Conservation (phyloP, 2,329 filamentous ascomycete species). For the Lasiodiplodia theobromae region DNA sequence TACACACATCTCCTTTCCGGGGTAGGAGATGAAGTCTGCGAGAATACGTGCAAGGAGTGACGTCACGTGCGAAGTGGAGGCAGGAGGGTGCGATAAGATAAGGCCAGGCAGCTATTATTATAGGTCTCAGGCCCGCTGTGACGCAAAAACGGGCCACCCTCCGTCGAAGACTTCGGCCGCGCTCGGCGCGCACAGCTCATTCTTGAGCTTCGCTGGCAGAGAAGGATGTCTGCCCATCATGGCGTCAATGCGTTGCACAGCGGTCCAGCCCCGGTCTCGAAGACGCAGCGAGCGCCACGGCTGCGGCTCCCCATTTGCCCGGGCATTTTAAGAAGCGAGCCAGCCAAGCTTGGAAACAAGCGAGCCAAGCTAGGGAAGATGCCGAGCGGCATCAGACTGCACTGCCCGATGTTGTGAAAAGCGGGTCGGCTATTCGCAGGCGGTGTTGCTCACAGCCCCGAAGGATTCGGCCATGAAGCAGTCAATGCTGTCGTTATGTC, state of each 20-base stretch:
- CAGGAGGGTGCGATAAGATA: conserved; percentile 4
- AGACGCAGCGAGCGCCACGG: neutral
- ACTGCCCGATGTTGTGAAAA: neutral
- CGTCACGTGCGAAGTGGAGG: conserved; percentile 3
- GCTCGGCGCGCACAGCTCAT: neutral
- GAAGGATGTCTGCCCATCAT: neutral
- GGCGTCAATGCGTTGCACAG: neutral
- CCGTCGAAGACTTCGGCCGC: neutral
- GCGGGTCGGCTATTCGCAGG: neutral
- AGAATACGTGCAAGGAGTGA: no score
- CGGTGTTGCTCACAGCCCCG: conserved; percentile 7
- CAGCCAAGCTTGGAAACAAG: neutral
- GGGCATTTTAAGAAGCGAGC: neutral
- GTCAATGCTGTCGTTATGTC: neutral
- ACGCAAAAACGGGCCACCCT: neutral
- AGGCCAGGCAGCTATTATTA: neutral
- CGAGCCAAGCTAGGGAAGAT: neutral
- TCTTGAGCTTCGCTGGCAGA: neutral
- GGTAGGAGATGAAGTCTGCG: neutral
- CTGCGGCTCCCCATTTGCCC: neutral
- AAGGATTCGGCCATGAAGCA: conserved; percentile 4
- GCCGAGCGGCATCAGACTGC: neutral
- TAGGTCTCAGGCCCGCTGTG: neutral
- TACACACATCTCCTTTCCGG: neutral
- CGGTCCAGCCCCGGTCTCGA: neutral